Base-by-base conservation (phyloP, 2,329 filamentous ascomycete species). In the Pyrenophora graminea region DNA sequence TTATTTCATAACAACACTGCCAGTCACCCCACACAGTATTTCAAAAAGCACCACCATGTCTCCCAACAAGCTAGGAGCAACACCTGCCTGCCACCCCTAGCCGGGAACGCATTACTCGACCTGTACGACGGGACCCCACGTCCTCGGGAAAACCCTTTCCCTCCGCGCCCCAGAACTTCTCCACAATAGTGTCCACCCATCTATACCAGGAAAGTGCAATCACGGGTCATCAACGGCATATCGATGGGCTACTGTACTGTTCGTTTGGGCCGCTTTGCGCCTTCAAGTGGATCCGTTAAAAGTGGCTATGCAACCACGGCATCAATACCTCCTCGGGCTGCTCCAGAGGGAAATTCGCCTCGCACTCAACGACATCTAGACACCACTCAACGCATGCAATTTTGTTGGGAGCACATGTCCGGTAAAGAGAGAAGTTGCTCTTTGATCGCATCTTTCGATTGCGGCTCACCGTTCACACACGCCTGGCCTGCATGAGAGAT, bases 181-280 rank as follows among this genome's bases (percentile, higher is more conserved):
- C 50, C 61, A 59, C 55, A 46, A 3, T 49, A 34, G 53, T 53
- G 52, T 58, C 61, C 61, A 64, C 59, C 39, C 45, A 39, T 50
- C 51, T 54, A 55, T 44, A 50, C 61, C 58, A 42, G 17, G 30
- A 55, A 45, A 42, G 45, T 60, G 50, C 43, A 46, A 31, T 33
- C 40, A 45, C 55, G 44, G 60, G 47, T 58, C 56, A 63, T 63
- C 57, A 58, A 52, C 48, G 43, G 53, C 51, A 55, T 45, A 45
- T 47, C 9, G 10, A 30, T 12, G 27, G 44, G 32, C 32, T 36
- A 46, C 39, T 15, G 12, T 33, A 33, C 31, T 31, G 45, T 37
- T 23, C 19, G 38, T 45, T 44, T 47, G 39, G 34, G 52, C 52
- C 45, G 42, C 52, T 31, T 18, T 33, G 53, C 45, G 36, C 52